Percentiles rank a stretch among this genome's conserved stretches.
Conservation (phyloP, 1,139 yeast species). For the Citeromyces hawaiiensis region DNA sequence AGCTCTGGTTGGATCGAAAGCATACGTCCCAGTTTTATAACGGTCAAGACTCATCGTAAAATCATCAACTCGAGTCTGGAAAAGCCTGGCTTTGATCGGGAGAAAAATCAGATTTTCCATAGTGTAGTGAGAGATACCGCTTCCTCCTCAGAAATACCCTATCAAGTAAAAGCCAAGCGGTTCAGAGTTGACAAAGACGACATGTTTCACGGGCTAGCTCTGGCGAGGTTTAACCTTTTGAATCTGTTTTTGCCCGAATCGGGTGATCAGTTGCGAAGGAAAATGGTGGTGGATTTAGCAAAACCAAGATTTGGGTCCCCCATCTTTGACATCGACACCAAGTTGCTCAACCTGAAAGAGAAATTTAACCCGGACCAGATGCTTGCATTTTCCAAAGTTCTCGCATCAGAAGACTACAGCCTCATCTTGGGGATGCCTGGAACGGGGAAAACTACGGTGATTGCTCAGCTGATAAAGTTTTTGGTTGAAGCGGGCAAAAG, state of each 20-base stretch:
- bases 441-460: slow-evolving; percentile 92
- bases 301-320: slow-evolving; percentile 29
- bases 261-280: slow-evolving; percentile 41
- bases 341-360: slow-evolving; percentile 4
- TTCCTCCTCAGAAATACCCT: slow-evolving; percentile 2
- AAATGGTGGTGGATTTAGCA: slow-evolving; percentile 46
- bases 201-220: slow-evolving; percentile 58
- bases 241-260: slow-evolving; percentile 44
- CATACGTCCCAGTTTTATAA: slow-evolving; percentile 23
- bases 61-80: slow-evolving; percentile 31
- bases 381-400: slow-evolving; percentile 50
- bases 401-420: slow-evolving; percentile 61
- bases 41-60: slow-evolving; percentile 35
- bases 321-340: slow-evolving; percentile 11
- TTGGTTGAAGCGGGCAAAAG: slow-evolving; percentile 50
- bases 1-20: slow-evolving; percentile 45
- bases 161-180: slow-evolving; percentile 6
- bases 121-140: slow-evolving; percentile 23
- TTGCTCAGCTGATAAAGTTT: slow-evolving; percentile 56
- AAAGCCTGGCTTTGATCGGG: slow-evolving; percentile 25
- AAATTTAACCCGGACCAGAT: slow-evolving; percentile 56
- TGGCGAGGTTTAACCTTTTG: slow-evolving; percentile 65
- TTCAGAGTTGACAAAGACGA: slow-evolving; percentile 78
- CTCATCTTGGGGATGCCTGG: slow-evolving; percentile 96
- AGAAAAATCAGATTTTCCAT: slow-evolving; percentile 32